These are phyloP conservation scores for Psilocybe subaeruginosa DNA, from an alignment of 768 basidiomycete species.

Conservation along the genomic window DNA sequence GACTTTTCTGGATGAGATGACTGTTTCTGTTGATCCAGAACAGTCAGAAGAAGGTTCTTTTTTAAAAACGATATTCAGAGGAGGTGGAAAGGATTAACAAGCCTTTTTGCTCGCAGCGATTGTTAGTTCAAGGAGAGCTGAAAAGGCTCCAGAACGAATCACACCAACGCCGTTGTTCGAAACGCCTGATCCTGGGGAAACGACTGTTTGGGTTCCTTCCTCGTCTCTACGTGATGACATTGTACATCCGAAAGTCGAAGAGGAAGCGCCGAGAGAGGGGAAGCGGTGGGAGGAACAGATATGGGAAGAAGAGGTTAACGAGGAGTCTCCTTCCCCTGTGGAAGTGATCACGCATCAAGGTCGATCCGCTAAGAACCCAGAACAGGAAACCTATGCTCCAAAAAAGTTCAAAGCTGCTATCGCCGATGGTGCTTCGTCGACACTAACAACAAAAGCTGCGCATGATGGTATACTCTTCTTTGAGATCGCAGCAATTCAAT, in stretches of 20 bases:
- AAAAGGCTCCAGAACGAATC: not conserved
- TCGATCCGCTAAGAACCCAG: not conserved
- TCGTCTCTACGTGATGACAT: not conserved
- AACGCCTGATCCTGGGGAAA: not conserved
- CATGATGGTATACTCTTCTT: too few species aligned
- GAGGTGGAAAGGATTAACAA: too few species aligned
- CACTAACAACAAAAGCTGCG: too few species aligned
- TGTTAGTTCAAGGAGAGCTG: not conserved
- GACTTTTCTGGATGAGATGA: constrained; percentile 31
- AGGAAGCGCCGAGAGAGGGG: not conserved
- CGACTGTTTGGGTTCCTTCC: not conserved
- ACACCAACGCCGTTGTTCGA: not conserved
- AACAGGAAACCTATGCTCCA: not conserved
- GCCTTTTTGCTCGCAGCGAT: not conserved
- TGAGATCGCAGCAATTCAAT: too few species aligned
- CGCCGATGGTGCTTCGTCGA: not conserved
- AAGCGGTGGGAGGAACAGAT: not conserved
- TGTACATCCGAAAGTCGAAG: not conserved
- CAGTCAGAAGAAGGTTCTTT: not conserved
- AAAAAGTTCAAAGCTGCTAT: not conserved
- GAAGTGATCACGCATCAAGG: not conserved
- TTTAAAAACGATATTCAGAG: not conserved
- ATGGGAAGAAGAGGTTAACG: not conserved
- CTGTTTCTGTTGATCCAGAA: constrained; percentile 15
- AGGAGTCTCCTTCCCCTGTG: not conserved